Evolutionary conservation across 2,329 filamentous ascomycete genomes (phyloP), one percentile per base, ranked within the genome.

Genomic region (Daldinia sp.): DNA sequence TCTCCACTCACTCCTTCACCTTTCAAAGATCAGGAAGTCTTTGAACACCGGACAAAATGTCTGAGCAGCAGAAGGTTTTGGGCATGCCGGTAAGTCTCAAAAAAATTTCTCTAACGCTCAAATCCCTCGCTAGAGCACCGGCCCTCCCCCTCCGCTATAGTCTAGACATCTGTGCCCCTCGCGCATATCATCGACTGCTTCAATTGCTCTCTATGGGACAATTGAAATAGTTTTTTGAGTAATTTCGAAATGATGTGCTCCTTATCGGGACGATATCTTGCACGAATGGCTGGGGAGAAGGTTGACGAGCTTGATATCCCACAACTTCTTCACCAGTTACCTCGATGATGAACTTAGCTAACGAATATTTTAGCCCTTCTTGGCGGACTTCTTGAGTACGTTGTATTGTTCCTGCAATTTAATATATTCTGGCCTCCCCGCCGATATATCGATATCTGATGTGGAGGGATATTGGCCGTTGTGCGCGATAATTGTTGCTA

Each of bases 301-400:
- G n/a, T n/a, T n/a, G n/a, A n/a, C n/a, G n/a, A n/a, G n/a, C n/a
- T n/a, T n/a, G n/a, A n/a, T 15, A 29, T 58, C 21, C 13, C 21
- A 2, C 25, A 32, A 52, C 3, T 47, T 32, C 35, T 25, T 35
- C 8, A 35, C 19, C 23, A 27, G 52, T n/a, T 41, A 52, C 17
- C 27, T 23, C 13, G 30, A 32, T 23, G 35, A 34, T 25, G 45
- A 15, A 47, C 53, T 25, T 59, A 82, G 77, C 82, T 75, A 63
- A 60, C 55, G 43, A 13, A 47, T n/a, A 54, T 69, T 65, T 70
- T 77, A 96, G 90, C 92, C 92, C 81, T 98, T 98, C 88, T 79
- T 97, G 80, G 92, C 96, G 79, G 94, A 98, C 87, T 98, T 98
- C 89, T 81, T 98, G 89, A 98, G 93, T 96, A 96, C 79, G 94